phyloP scores from a whole-genome alignment of 805 yeast genomes.

The Pichia exigua region DNA sequence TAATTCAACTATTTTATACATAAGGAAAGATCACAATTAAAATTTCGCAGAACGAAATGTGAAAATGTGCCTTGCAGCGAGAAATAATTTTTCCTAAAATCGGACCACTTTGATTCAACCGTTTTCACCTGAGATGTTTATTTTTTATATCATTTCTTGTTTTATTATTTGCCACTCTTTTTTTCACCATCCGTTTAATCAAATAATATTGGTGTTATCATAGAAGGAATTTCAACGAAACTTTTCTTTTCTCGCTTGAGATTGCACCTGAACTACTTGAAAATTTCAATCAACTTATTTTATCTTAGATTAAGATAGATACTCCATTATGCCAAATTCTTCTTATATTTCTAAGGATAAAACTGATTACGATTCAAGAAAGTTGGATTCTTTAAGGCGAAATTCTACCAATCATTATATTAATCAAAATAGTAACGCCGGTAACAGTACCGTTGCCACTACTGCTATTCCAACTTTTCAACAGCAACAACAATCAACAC shows the following conservation, averaged over 20 bases:
- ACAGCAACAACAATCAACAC: conserved; percentile 1
- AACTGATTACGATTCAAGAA: not conserved
- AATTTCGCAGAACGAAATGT: not conserved
- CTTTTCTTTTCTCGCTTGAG: no score
- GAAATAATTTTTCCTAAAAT: not conserved
- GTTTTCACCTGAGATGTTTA: not conserved
- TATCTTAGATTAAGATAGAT: not conserved
- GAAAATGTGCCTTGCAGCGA: not conserved
- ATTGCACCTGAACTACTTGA: not conserved
- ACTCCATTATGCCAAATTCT: not conserved
- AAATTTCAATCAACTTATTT: no score
- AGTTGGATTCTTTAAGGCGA: not conserved
- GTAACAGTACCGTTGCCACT: not conserved
- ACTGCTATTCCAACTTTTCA: not conserved
- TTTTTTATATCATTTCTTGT: no score
- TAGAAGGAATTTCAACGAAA: no score
- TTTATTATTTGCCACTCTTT: no score
- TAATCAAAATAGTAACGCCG: not conserved
- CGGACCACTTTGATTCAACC: not conserved
- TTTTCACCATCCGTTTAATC: no score
- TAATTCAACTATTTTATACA: no score
- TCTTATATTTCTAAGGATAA: not conserved
- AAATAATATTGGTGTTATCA: no score
- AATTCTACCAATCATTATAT: not conserved
- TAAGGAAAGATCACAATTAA: not conserved